Evolutionary conservation across 2,329 filamentous ascomycete species (phyloP), one percentile per base, ranked within the genome.

Genomic region (Dendryphion nanum): DNA sequence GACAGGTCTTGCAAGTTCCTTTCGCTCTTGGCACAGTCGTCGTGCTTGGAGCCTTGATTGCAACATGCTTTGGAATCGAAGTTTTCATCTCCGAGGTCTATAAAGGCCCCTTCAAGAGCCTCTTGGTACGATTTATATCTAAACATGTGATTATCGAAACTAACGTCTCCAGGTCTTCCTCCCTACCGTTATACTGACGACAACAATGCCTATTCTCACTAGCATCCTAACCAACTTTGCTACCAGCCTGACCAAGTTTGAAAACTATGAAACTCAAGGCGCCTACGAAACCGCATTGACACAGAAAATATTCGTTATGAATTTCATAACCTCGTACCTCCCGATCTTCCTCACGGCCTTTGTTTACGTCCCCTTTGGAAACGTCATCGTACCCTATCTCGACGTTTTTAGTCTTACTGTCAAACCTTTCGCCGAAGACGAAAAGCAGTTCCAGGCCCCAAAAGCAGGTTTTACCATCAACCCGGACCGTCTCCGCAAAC

Each of bases 1-100:
- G 44, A 18, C 90, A 96, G 65, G 63, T 91, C 30, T 73, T 95
- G 13, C 85, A 94, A 59, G 71, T 95, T 2, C 90, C 90, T 0
- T 96, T 98, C 66, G 87, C 88, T 1, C 63, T 94, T 4, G 74
- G 81, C 8, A 90, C 89, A 20, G 72, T 83, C 6, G 41, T 82
- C 17, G 78, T 85, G 1, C 76, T 97, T 5, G 91, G 91, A 1
- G 81, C 82, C 14, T 73, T 97, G 51, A 95, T 97, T 48, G 82
- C 86, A 10, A 81, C 81, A 12, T 93, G 88, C 59, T 97, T 97
- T 64, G 86, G 83, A 6, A 87, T 96, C 44, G 93, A 98, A 62
- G 88, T 97, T 20, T 96, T 97, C 69, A 88, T 98, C 50, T 90
- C 86, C 0, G 89, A 98, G 66, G 82, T 97, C 13, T 97, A 98